Base-by-base conservation (phyloP, 306 rosid genomes). In the Cucurbita maxima region DNA sequence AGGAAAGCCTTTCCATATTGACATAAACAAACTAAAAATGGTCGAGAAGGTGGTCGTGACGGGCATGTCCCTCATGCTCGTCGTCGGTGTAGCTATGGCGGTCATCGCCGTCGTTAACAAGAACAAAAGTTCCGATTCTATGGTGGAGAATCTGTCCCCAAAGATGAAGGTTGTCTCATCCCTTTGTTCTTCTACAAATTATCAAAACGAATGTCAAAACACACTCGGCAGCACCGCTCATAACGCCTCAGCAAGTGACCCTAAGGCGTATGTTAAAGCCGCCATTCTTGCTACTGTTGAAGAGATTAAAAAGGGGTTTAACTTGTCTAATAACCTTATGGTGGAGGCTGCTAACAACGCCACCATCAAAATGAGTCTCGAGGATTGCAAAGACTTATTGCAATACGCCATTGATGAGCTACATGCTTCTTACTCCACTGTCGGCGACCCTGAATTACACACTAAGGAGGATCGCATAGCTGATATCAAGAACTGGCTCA, bases 401-500 rank as follows among this genome's bases (percentile, higher is more conserved):
- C 67, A 82, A 22, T 83, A 54, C 0, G 89, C 95, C 2, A 13
- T 83, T 4, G 77, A 64, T 8, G 82, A 86, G 43, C 85, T 92
- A 1, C 76, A 86, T 0, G 51, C 64, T 8, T 63, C 84, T 0
- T 78, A 80, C 37, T 47, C 77, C 1, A 11, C 74, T 18, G 81
- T 89, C 0, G 80, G 71, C 0, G 83, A 82, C 2, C 62, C 58
- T 8, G 77, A 79, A 54, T 3, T 84, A 20, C 77, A 79, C 48
- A 38, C 71, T 19, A 20, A 89, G 1, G 53, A 55, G 1, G 43
- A 75, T 44, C 85, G 78, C 9, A 0, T 66, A 0, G 68, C 76
- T 3, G 94, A 89, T 52, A 34, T 92, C 30, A 84, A 73, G 78
- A 88, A 77, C 7, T 92, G 97, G 97, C 62, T 92, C 20, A 81